Evolutionary conservation across 2,329 filamentous ascomycete species (phyloP), one percentile per base, ranked within the genome.

Genomic region (Colletotrichum incanum): DNA sequence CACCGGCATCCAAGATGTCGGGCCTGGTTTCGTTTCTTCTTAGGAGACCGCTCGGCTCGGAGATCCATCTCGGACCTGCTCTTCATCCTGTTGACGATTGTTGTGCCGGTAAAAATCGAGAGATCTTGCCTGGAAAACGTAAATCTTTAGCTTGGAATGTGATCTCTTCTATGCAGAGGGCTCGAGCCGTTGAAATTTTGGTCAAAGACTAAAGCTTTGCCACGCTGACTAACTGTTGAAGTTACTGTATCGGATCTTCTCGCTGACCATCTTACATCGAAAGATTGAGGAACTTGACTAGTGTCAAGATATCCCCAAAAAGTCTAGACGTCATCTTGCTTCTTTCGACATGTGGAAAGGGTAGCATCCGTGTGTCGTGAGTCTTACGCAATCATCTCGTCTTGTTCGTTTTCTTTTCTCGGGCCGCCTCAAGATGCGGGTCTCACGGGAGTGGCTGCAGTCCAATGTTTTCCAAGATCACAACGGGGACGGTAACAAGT

Each of bases 31-130:
- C 47, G 23, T 64, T 64, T 43, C 37, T 43, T 60, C 50, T 66
- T 49, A 54, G 43, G 56, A 56, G 47, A 23, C 20, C 59, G 54
- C 43, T 69, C 65, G 65, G 59, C 59, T 70, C 70, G 69, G 69
- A 64, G 28, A n/a, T 31, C 26, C 26, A 59, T 54, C 52, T 64
- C 65, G 70, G 70, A 60, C 26, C n/a, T 23, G 31, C 39, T 49
- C 18, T 5, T 41, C 34, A 34, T 31, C 39, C 49, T 43, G 39
- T 41, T 41, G n/a, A 16, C 61, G 9, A 26, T 20, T 31, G 39
- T 52, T 18, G 7, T 12, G 39, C 26, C 31, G 28, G 18, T 7
- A n/a, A 50, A 9, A 54, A 31, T 16, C 37, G 18, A 18, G 18
- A 28, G 59, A 37, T 49, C 12, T 18, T 26, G 45, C 16, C n/a